These are phyloP conservation scores for Globisporangium alternatum DNA, from an alignment of 352 stramenopile species.

Conservation along the genomic window DNA sequence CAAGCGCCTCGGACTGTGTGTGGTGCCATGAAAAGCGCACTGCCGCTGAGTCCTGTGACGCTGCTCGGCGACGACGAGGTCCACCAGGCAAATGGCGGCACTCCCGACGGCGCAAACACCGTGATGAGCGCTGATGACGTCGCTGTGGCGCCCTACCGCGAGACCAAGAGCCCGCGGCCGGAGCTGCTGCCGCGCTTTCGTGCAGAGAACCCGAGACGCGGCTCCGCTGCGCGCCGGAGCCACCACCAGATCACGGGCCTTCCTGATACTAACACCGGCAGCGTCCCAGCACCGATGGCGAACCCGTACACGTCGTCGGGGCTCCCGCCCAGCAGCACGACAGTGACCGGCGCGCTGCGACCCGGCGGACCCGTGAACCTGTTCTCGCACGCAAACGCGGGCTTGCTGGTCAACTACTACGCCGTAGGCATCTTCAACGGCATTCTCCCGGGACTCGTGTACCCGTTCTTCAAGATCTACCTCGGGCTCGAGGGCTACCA, in stretches of 20 bases:
- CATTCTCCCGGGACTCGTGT: constrained; percentile 59
- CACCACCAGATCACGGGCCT: neutral
- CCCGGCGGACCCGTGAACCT: constrained; percentile 18
- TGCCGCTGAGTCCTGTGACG: constrained; percentile 14
- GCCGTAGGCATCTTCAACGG: constrained; percentile 69
- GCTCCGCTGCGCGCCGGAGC: neutral
- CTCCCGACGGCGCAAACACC: neutral
- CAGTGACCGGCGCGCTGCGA: constrained; percentile 21
- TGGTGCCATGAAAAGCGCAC: constrained; percentile 7
- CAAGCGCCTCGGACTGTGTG: too few species aligned
- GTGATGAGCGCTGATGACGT: neutral
- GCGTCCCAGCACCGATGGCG: neutral
- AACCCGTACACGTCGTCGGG: neutral
- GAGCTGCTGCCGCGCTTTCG: constrained; percentile 13
- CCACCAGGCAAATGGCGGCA: neutral
- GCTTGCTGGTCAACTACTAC: constrained; percentile 66
- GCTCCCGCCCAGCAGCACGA: neutral
- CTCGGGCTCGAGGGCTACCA: constrained; percentile 64
- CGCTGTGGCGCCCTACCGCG: constrained; percentile 4
- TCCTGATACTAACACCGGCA: neutral
- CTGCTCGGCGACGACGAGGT: constrained; percentile 10
- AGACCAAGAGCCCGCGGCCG: constrained; percentile 9
- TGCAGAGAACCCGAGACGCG: neutral
- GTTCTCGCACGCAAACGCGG: constrained; percentile 24
- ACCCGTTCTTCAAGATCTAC: constrained; percentile 75